phyloP scores from a whole-genome alignment of 2,329 filamentous ascomycete genomes.

The Mollisiaceae sp. region DNA sequence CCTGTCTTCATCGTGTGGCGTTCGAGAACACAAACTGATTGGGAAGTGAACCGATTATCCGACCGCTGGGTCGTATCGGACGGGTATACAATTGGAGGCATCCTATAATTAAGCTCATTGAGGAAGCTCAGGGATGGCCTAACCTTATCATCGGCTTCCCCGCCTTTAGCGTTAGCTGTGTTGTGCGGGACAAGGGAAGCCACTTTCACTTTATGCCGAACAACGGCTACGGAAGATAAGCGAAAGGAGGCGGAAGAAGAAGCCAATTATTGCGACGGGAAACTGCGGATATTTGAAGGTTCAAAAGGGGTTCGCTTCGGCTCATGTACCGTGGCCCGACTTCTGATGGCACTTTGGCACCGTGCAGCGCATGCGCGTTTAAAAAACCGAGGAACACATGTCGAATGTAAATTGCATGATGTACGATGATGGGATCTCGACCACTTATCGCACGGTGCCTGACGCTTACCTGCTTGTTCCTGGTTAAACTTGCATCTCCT shows the following conservation, averaged over 20 bases:
- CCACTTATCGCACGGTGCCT: slow-evolving; percentile 6
- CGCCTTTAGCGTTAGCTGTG: neutral
- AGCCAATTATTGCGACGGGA: too few species aligned
- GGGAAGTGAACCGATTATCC: neutral
- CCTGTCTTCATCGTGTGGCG: neutral
- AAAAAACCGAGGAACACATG: neutral
- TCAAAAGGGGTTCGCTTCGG: too few species aligned
- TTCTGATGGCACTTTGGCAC: neutral
- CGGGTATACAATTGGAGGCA: neutral
- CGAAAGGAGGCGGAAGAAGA: neutral
- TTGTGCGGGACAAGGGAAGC: neutral
- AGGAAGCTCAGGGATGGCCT: slow-evolving; percentile 4
- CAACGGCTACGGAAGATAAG: neutral
- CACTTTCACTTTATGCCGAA: too few species aligned
- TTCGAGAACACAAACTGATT: neutral
- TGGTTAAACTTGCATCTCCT: neutral
- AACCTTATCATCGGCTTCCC: neutral
- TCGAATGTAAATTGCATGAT: neutral
- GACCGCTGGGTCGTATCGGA: neutral
- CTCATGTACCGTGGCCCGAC: too few species aligned
- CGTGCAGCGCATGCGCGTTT: neutral
- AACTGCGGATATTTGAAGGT: too few species aligned
- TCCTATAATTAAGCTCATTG: slow-evolving; percentile 2
- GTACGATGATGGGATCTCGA: neutral
- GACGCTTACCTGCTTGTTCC: neutral